Percentiles rank a stretch among this genome's conserved stretches.
Evolutionary conservation across 108 stramenopile species (phyloP).

Genomic region (Nannochloropsis gaditana): DNA sequence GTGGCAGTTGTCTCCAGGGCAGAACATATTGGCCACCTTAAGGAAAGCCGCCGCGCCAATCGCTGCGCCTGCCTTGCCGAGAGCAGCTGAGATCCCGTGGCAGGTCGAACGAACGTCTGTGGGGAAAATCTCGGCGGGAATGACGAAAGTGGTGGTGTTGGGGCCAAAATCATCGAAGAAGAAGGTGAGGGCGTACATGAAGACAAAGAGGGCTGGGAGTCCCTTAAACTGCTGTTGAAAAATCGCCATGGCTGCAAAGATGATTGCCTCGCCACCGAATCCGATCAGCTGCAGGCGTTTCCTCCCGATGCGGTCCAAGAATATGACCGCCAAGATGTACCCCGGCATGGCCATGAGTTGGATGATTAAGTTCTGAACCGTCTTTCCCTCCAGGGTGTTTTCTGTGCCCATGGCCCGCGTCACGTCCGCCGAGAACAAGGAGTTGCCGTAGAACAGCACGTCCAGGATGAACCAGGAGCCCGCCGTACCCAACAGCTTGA

Average conservation of each 20-base stretch:
- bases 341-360: conserved; percentile 51
- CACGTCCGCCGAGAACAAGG: conserved; percentile 24
- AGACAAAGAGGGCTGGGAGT: not conserved
- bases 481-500: conserved; percentile 55
- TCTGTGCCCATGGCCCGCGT: conserved; percentile 31
- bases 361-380: conserved; percentile 42
- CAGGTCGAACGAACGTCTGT: conserved; percentile 50
- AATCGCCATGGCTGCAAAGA: not conserved
- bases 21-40: not conserved
- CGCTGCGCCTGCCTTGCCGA: conserved; percentile 52
- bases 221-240: not conserved
- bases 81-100: conserved; percentile 60
- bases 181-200: conserved; percentile 51
- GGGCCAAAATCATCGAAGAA: conserved; percentile 61
- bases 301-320: conserved; percentile 50
- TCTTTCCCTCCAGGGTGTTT: conserved; percentile 24
- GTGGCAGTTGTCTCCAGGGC: not conserved
- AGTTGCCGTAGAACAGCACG: conserved; percentile 58
- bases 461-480: conserved; percentile 61
- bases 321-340: conserved; percentile 52
- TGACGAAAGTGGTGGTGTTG: conserved; percentile 61
- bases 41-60: not conserved
- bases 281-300: conserved; percentile 54
- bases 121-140: conserved; percentile 60
- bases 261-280: conserved; percentile 27